phyloP scores from a whole-genome alignment of 345 rosid species.

The Eucalyptus cladocalyx region DNA sequence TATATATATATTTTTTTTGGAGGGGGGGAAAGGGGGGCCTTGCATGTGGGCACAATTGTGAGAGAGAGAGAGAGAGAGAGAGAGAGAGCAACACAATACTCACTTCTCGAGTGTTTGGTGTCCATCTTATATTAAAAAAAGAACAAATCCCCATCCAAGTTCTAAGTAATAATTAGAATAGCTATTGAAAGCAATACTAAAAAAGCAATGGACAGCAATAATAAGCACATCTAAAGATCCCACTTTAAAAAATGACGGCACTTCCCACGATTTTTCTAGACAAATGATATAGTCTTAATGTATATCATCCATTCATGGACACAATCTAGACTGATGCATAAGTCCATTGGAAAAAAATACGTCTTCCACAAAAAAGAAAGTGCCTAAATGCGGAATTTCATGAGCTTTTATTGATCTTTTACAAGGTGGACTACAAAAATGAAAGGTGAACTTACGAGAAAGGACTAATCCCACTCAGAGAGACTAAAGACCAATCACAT shows the following conservation, averaged over 20 bases:
- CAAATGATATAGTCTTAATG: background rate
- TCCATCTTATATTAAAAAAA: background rate
- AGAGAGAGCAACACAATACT: background rate
- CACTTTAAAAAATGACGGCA: background rate
- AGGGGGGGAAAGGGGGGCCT: no score
- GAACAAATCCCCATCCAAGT: background rate
- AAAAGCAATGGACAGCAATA: background rate
- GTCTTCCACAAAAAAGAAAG: background rate
- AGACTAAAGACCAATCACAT: background rate
- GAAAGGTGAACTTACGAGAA: background rate
- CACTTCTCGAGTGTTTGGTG: background rate
- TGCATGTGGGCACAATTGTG: fast-evolving
- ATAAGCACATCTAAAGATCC: background rate
- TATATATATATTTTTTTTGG: no score
- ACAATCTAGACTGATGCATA: background rate
- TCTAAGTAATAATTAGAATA: background rate
- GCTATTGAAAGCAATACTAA: background rate
- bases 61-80: background rate
- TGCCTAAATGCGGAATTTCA: background rate
- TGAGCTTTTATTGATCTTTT: background rate
- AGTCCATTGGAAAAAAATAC: background rate
- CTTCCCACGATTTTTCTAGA: background rate
- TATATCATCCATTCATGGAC: background rate
- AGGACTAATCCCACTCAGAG: background rate
- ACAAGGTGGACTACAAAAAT: background rate